A percentile compares a stretch with the other conserved stretches of the same genome.
Conservation (phyloP, 257 asterid genomes). For the Ophiorrhiza pumila region DNA sequence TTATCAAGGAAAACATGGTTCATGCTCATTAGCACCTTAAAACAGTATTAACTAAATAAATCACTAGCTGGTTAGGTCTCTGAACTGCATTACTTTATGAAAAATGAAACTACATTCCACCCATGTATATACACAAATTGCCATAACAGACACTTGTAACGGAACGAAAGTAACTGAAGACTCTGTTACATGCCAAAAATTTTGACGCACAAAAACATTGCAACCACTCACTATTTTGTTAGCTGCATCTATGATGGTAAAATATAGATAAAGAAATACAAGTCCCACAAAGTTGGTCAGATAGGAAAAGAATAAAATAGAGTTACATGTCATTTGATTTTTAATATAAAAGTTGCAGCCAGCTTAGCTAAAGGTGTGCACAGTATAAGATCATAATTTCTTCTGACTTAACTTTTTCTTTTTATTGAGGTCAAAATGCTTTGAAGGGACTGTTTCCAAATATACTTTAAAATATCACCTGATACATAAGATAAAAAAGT, state of each 20-base stretch:
- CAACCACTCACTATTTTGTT: not conserved
- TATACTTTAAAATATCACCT: not conserved
- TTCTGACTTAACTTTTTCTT: not conserved
- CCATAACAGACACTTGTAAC: not conserved
- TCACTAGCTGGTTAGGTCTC: not conserved
- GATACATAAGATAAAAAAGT: conserved; percentile 20
- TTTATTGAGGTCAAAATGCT: not conserved
- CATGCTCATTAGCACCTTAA: not conserved
- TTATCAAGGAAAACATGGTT: not conserved
- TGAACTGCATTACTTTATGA: not conserved
- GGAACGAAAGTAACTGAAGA: not conserved
- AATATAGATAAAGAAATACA: not conserved
- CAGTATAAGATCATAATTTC: not conserved
- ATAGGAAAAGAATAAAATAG: not conserved
- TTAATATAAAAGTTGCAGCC: not conserved
- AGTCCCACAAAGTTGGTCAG: not conserved
- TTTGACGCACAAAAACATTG: not conserved
- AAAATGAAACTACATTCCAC: not conserved
- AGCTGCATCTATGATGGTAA: not conserved
- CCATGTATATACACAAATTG: not conserved
- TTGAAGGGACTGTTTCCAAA: not conserved
- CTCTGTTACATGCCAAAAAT: not conserved
- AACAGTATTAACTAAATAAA: not conserved
- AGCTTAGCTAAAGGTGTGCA: not conserved
- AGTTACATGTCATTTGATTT: not conserved